Conservation (phyloP, 768 basidiomycete genomes). For the Gymnopilus dilepis region DNA sequence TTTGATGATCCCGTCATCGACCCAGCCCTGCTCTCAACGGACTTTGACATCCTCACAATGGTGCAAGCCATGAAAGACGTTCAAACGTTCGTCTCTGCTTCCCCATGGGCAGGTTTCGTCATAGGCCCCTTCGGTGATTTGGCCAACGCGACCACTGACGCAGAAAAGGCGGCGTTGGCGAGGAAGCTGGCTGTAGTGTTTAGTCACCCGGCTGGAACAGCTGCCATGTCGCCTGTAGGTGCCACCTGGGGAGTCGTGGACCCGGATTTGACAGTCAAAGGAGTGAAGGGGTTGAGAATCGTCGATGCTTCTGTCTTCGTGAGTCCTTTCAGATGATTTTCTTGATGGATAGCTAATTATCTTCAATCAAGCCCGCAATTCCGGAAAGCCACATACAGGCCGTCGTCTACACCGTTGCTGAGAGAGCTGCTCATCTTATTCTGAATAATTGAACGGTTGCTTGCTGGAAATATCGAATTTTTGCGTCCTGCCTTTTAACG, state of each 20-base stretch:
- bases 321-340: not conserved
- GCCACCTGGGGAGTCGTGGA: conserved; percentile 34
- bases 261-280: conserved; percentile 36
- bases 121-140: conserved; percentile 6
- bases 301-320: conserved; percentile 34
- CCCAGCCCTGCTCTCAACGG: not conserved
- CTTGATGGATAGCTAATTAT: not conserved
- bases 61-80: conserved; percentile 6
- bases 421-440: conserved; percentile 8
- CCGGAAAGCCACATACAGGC: conserved; percentile 7
- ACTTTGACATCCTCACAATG: conserved; percentile 9
- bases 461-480: too few species aligned
- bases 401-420: conserved; percentile 6
- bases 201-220: conserved; percentile 31
- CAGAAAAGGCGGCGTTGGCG: conserved; percentile 15
- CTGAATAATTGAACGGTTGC: too few species aligned
- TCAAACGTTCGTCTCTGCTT: not conserved
- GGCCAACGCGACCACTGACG: conserved; percentile 9
- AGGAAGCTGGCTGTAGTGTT: conserved; percentile 14
- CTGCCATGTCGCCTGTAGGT: conserved; percentile 30
- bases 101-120: conserved; percentile 4
- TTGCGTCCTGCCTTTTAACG: too few species aligned
- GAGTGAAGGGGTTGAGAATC: conserved; percentile 33
- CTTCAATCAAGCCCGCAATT: not conserved
- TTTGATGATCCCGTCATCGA: conserved; percentile 27